Evolutionary conservation across 2,329 filamentous ascomycete species (phyloP).

Genomic region (Akanthomyces lecanii): DNA sequence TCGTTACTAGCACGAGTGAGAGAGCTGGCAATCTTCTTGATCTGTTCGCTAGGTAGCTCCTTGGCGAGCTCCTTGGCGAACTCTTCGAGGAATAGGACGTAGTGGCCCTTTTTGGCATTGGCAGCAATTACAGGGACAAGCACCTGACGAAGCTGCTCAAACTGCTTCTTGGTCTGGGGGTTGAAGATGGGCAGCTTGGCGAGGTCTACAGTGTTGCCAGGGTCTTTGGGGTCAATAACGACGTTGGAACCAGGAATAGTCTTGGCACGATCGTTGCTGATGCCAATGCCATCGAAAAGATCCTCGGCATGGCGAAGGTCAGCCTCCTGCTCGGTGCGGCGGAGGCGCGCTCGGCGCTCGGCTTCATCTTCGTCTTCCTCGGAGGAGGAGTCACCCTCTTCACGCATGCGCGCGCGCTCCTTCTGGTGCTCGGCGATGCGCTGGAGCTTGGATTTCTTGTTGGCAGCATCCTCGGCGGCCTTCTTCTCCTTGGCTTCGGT

Average conservation of each 20-base stretch:
- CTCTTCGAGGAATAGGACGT: conserved; percentile 84
- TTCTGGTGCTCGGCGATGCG: conserved; percentile 77
- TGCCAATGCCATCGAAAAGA: conserved; percentile 74
- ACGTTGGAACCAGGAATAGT: conserved; percentile 63
- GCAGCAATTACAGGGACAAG: conserved; percentile 72
- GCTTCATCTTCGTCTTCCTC: conserved; percentile 70
- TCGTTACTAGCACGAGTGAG: conserved; percentile 92
- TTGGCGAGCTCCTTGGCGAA: conserved; percentile 83
- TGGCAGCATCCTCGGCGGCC: conserved; percentile 79
- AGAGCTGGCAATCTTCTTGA: conserved; percentile 89
- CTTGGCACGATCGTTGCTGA: conserved; percentile 62
- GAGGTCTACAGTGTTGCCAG: conserved; percentile 76
- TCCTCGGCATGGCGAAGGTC: conserved; percentile 89
- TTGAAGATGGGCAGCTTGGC: conserved; percentile 79
- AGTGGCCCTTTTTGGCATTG: conserved; percentile 85
- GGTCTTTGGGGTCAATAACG: conserved; percentile 66
- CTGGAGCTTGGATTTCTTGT: conserved; percentile 84
- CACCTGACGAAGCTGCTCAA: conserved; percentile 71
- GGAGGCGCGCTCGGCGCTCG: conserved; percentile 68
- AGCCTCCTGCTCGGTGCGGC: conserved; percentile 76
- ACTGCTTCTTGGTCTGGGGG: conserved; percentile 81
- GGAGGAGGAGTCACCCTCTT: conserved; percentile 47
- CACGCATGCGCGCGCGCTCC: conserved; percentile 50
- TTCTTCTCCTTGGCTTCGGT: conserved; percentile 84
- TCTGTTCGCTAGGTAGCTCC: conserved; percentile 85